Conservation (phyloP, 441 rosid species). For the Pelargonium cotyledonis region DNA sequence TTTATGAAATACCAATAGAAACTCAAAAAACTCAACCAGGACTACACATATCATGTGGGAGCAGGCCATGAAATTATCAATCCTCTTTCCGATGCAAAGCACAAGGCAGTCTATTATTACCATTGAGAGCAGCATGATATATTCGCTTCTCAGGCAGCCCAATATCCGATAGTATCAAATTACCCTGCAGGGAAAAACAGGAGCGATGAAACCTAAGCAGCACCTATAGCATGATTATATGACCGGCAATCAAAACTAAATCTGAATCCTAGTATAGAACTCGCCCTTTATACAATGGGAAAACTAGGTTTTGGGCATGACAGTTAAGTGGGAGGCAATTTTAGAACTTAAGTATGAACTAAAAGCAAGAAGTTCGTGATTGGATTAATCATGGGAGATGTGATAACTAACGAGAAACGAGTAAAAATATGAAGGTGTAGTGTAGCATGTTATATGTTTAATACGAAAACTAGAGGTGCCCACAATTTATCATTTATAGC, state of each 20-base stretch:
- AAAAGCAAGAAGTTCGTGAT: neutral
- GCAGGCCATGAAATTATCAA: conserved; percentile 65
- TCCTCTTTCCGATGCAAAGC: conserved; percentile 98
- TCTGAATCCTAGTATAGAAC: neutral
- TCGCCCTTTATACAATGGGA: no score
- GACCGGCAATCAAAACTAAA: conserved; percentile 1
- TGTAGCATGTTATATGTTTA: neutral
- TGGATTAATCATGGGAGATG: neutral
- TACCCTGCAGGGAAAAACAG: conserved; percentile 52
- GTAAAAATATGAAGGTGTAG: neutral
- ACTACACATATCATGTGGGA: conserved; percentile 35
- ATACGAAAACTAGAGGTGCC: neutral
- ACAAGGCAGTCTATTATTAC: conserved; percentile 94
- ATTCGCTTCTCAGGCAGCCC: conserved; percentile 94
- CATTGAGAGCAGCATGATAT: conserved; percentile 95
- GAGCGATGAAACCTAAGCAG: conserved; percentile 8
- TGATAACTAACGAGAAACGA: neutral
- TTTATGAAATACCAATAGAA: conserved; percentile 22
- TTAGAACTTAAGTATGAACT: neutral
- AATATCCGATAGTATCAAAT: conserved; percentile 66
- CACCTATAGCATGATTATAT: neutral
- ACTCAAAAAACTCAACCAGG: conserved; percentile 34
- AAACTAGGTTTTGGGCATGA: neutral
- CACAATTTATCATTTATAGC: neutral
- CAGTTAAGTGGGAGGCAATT: neutral